phyloP scores from a whole-genome alignment of 1,284 basidiomycete species.

The Trichosporon ovoides region DNA sequence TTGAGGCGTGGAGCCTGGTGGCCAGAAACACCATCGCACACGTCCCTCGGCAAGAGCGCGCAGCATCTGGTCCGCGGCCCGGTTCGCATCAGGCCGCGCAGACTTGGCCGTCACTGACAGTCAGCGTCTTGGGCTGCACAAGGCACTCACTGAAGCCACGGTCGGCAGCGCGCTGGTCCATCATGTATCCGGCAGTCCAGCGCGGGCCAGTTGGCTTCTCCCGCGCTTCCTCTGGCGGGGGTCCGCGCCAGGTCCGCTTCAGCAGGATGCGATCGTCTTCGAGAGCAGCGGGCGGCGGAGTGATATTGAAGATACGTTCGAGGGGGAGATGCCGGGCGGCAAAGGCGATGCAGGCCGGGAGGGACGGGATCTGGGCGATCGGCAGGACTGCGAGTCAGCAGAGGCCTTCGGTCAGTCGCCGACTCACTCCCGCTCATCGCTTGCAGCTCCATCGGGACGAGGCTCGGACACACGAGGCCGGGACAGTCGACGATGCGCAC shows the following conservation, averaged over 20 bases:
- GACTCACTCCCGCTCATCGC: constrained; percentile 48
- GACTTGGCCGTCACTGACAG: constrained; percentile 69
- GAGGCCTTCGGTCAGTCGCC: no score
- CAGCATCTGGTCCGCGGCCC: constrained; percentile 83
- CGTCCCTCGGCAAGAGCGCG: constrained; percentile 72
- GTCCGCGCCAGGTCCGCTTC: constrained; percentile 39
- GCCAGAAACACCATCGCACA: constrained; percentile 80
- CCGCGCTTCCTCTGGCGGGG: not conserved
- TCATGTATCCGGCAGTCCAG: constrained; percentile 60
- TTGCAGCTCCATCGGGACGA: constrained; percentile 73
- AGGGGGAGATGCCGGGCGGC: constrained; percentile 67
- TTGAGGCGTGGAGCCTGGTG: constrained; percentile 42
- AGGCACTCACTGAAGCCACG: constrained; percentile 58
- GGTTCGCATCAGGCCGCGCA: constrained; percentile 75
- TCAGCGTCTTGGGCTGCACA: not conserved
- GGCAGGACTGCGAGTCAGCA: constrained; percentile 56
- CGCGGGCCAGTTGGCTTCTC: not conserved
- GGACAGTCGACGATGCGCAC: constrained; percentile 81
- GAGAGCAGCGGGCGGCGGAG: constrained; percentile 29
- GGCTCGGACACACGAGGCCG: constrained; percentile 74
- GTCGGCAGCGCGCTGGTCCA: constrained; percentile 67
- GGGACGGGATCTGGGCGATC: constrained; percentile 76
- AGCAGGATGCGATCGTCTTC: constrained; percentile 43
- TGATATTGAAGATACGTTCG: constrained; percentile 63
- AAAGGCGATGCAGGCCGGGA: constrained; percentile 68